phyloP scores from a whole-genome alignment of 2,329 filamentous ascomycete species.

The Claviceps quebecensis region DNA sequence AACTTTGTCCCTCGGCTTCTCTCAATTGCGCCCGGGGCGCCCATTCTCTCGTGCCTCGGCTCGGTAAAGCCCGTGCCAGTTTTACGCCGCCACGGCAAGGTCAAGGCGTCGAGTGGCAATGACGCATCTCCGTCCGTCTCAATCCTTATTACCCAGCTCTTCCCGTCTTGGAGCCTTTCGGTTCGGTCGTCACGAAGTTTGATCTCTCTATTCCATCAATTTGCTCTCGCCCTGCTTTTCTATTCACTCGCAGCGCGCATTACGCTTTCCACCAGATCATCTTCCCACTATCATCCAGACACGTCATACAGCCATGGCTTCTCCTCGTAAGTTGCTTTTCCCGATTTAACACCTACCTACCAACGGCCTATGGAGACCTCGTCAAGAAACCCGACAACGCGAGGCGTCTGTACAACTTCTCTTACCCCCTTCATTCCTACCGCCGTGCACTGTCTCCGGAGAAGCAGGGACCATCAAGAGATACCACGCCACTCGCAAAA shows the following conservation, averaged over 20 bases:
- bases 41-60: constrained; percentile 3
- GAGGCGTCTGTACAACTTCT: neutral
- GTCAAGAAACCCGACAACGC: neutral
- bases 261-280: neutral
- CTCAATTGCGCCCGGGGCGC: neutral
- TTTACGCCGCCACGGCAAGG: no score
- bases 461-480: neutral
- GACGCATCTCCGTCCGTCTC: no score
- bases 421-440: neutral
- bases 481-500: no score
- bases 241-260: neutral
- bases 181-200: no score
- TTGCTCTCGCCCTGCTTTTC: neutral
- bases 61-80: no score
- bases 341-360: neutral
- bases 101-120: no score
- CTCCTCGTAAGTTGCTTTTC: constrained; percentile 9
- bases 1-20: constrained; percentile 3
- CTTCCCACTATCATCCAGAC: neutral
- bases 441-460: neutral
- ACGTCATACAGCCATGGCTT: constrained; percentile 6
- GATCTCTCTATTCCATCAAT: no score
- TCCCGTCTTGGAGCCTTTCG: no score
- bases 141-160: no score
- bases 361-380: neutral